Base-by-base conservation (phyloP, 371 early-diverging fungal genomes). In the Blakeslea trispora region DNA sequence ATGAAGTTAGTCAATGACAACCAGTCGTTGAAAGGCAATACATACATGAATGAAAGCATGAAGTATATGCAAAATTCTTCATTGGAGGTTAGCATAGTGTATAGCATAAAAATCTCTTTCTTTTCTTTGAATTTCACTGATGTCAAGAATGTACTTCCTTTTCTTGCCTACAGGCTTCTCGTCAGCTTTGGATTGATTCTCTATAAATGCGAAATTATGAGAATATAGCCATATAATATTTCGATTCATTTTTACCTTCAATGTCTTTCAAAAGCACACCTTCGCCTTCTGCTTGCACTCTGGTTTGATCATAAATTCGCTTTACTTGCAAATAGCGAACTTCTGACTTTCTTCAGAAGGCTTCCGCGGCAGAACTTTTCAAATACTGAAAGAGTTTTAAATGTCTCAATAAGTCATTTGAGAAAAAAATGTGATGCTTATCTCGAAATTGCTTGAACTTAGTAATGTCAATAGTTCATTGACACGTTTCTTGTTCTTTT, bases 1-100 rank as follows among this genome's bases (percentile, higher is more conserved):
- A 28, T 39, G 7, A 41, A 39, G 35, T 28, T 24, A 51, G 39
- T 21, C 39, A 21, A 51, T 9, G 42, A 4, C 4, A 39, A 51
- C 3, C 35, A 41, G 22, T 41, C 10, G 23, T 21, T 39, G 22
- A 51, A 51, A 41, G 22, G 23, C 2, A 51, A 39, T 2, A 39
- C 23, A 24, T 51, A 51, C 52, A 51, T 41, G 1, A 42, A 39
- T 41, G 52, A 51, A 21, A 51, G 52, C 52, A 51, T 41, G 15
- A 18, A 5, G n/a, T 51, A 51, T 40, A 51, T 51, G 52, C 52
- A 51, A 51, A 51, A 51, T 11, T 2, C 52, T 9, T 51, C 39
- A 24, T 24, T 39, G 9, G 52, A 39, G n/a, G 52, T 51, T 51
- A 22, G 42, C 28, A 39, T 17, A n/a, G 3, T 24, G 14, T 41